Evolutionary conservation across 2,329 filamentous ascomycete genomes (phyloP), one percentile per base, ranked within the genome.

Genomic region (Mariannaea sp.): DNA sequence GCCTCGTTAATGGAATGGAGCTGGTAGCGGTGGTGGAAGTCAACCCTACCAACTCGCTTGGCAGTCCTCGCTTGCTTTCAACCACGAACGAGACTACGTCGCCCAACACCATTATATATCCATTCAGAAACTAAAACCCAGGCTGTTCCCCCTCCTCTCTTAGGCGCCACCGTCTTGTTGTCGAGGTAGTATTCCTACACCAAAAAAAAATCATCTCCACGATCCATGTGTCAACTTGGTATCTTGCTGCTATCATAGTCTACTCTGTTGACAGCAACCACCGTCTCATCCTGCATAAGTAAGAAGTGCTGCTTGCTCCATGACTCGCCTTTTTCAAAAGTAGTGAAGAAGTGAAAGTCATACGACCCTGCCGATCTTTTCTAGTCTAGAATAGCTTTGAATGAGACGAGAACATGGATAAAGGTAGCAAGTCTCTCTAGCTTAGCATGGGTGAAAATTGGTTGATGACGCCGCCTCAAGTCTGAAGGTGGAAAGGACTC

Each of bases 1-100:
- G 24, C 44, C 44, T 53, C 44, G 50, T 39, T 49, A 55, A 55
- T 20, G 46, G 14, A 45, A 45, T 50, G 39, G 26, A n/a, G 33
- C 35, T 6, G 32, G 27, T 33, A 19, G 30, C 17, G 19, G 35
- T 46, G 17, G 33, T 22, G 20, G 10, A 5, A 13, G 46, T 16
- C 4, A 13, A 29, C 24, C 10, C 17, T 29, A 7, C 30, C 42
- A 38, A 30, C 29, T 44, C 46, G 46, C 47, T 36, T 41, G 46
- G 52, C 19, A 43, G 26, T 16, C 36, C 30, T 39, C 16, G 17
- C 13, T 44, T 26, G 44, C 38, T 43, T 44, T 53, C 38, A 44
- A 48, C 29, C 19, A 43, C 50, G 50, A 53, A 49, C 44, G 50
- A 44, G 39, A 38, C 29, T 19, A 44, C 44, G 32, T 32, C 30